Conservation (phyloP, 306 rosid genomes). For the Vigna trinervia region DNA sequence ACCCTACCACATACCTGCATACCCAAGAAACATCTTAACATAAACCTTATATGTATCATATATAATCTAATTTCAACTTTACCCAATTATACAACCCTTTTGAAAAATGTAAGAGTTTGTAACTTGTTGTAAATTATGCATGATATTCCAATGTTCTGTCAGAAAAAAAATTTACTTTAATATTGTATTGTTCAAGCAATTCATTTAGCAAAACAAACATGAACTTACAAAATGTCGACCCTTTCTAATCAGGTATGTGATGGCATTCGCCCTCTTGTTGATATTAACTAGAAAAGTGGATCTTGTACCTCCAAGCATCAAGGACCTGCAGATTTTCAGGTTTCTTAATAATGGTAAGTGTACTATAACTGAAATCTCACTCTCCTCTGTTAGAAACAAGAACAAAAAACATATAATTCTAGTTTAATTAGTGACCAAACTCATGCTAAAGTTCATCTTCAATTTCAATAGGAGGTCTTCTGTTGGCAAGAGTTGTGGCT, state of each 20-base stretch:
- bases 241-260: constrained; percentile 68
- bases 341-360: constrained; percentile 85
- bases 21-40: constrained; percentile 15
- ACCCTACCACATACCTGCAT: constrained; percentile 91
- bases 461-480: constrained; percentile 60
- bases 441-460: neutral
- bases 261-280: constrained; percentile 65
- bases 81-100: too few relatives aligned
- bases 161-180: neutral
- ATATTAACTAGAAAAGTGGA: constrained; percentile 67
- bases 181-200: constrained; percentile 10
- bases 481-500: constrained; percentile 84
- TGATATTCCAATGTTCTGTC: too few relatives aligned
- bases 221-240: constrained; percentile 25
- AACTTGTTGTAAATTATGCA: too few relatives aligned
- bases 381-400: neutral
- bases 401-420: neutral
- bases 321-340: constrained; percentile 76
- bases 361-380: constrained; percentile 4
- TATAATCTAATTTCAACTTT: too few relatives aligned
- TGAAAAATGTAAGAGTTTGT: too few relatives aligned
- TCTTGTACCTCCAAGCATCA: constrained; percentile 78
- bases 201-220: neutral
- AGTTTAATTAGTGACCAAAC: too few relatives aligned
- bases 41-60: neutral